A percentile compares a stretch with the other conserved stretches of the same genome.
Conservation (phyloP, 805 yeast species). For the Kuraishia molischiana region DNA sequence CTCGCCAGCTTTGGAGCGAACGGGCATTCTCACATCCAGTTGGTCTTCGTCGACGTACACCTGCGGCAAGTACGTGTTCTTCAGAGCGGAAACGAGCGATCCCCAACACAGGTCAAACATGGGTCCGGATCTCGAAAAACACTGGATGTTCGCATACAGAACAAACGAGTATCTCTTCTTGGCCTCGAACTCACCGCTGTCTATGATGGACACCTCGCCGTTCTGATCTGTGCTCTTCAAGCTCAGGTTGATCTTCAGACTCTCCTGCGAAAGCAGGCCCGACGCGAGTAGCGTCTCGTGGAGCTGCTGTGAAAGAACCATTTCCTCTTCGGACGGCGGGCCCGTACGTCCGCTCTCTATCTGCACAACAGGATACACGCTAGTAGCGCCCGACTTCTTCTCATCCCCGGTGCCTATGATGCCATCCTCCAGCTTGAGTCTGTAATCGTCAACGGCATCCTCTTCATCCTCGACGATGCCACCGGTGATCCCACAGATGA, state of each 20-base stretch:
- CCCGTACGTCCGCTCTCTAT: constrained; percentile 68
- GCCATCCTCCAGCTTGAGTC: constrained; percentile 26
- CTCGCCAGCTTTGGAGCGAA: constrained; percentile 14
- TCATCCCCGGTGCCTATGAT: constrained; percentile 17
- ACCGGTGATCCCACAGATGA: constrained; percentile 62
- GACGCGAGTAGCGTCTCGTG: constrained; percentile 53
- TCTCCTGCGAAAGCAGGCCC: constrained; percentile 36
- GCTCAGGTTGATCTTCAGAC: constrained; percentile 46
- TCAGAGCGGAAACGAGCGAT: constrained; percentile 54
- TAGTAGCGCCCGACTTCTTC: constrained; percentile 16
- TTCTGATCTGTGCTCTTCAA: constrained; percentile 40
- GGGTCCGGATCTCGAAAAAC: constrained; percentile 77
- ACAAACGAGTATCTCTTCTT: constrained; percentile 44
- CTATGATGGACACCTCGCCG: constrained; percentile 34
- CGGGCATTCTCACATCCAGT: constrained; percentile 28
- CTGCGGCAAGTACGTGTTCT: constrained; percentile 51
- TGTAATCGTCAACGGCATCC: constrained; percentile 30
- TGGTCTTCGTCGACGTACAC: constrained; percentile 59
- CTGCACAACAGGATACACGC: constrained; percentile 67
- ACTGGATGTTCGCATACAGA: constrained; percentile 63
- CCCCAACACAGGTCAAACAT: constrained; percentile 69
- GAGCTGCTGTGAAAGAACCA: constrained; percentile 56
- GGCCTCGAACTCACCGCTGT: constrained; percentile 21
- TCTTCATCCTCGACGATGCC: constrained; percentile 51
- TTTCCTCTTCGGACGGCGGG: constrained; percentile 82